These are phyloP conservation scores for Leccinum variicolor DNA, from an alignment of 768 basidiomycete genomes.

Conservation along the genomic window DNA sequence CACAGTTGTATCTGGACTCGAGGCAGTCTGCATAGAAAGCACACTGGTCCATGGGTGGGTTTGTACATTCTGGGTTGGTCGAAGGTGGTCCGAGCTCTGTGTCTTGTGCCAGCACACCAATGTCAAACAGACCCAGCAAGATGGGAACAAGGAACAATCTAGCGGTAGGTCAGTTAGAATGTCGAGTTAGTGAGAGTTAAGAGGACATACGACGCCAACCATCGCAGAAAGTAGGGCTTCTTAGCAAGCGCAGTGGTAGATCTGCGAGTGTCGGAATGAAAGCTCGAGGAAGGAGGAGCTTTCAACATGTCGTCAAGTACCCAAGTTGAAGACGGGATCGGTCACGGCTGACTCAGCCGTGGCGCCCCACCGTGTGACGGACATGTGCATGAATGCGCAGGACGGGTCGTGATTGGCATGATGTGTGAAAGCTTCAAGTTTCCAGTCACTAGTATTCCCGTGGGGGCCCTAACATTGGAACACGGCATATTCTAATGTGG, in stretches of 20 bases:
- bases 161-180: neutral
- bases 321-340: too few relatives aligned
- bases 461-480: too few relatives aligned
- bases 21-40: slow-evolving; percentile 14
- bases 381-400: too few relatives aligned
- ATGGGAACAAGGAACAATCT: neutral
- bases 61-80: slow-evolving; percentile 9
- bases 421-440: too few relatives aligned
- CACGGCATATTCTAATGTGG: too few relatives aligned
- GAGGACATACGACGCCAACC: neutral
- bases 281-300: neutral
- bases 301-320: neutral
- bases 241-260: neutral
- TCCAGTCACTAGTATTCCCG: too few relatives aligned
- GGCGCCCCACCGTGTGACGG: too few relatives aligned
- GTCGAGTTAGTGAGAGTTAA: neutral
- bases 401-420: too few relatives aligned
- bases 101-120: neutral
- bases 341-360: too few relatives aligned
- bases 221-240: neutral
- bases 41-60: slow-evolving; percentile 39
- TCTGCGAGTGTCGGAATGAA: neutral
- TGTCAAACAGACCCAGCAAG: neutral
- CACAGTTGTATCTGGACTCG: neutral
- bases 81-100: neutral